Base-by-base conservation (phyloP, 352 stramenopile species). In the Phytopythium ostracodes region DNA sequence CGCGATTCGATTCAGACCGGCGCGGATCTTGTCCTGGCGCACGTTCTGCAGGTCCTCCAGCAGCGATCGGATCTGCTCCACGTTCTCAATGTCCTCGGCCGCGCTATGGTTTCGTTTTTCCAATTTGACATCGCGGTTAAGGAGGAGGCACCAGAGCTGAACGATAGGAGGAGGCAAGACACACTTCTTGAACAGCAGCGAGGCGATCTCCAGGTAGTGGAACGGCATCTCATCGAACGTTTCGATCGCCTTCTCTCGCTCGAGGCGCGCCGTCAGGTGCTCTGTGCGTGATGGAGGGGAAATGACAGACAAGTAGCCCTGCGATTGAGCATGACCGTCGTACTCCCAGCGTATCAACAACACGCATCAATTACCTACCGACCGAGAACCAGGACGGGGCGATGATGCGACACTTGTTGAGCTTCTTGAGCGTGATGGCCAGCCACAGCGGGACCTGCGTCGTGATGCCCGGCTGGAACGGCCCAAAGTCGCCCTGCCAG, bases 21-120 rank as follows among this genome's bases (percentile, higher is more conserved):
- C 89, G 60, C 88, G 86, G 66, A 96, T 95, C 64, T 96, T 96
- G 63, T 95, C 83, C 60, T 96, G 86, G 0, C 88, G 82, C n/a
- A 95, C 71, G 56, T 96, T 94, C 56, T 95, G 84, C 29, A 96
- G 79, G 66, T 96, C 88, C 72, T 96, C 87, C 8, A 96, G 64
- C 24, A 95, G 64, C 18, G 81, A 92, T 1, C 87, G 85, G 25
- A 96, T 68, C 52, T 94, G 75, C 62, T 95, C 85, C 24, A 91
- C 71, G 50, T 93, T 82, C 50, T 94, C 82, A 52, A 96, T 77
- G 62, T 96, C 87, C 52, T 95, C 87, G 0, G 80, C 69, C 43
- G 82, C 88, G 69, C 85, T 94, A 42, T 29, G 22, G 18, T 31
- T 27, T 0, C 12, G 8, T 27, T 9, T 25, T n/a, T 24, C 7